phyloP scores from a whole-genome alignment of 2,329 filamentous ascomycete genomes.

The Acrodontium crateriforme region DNA sequence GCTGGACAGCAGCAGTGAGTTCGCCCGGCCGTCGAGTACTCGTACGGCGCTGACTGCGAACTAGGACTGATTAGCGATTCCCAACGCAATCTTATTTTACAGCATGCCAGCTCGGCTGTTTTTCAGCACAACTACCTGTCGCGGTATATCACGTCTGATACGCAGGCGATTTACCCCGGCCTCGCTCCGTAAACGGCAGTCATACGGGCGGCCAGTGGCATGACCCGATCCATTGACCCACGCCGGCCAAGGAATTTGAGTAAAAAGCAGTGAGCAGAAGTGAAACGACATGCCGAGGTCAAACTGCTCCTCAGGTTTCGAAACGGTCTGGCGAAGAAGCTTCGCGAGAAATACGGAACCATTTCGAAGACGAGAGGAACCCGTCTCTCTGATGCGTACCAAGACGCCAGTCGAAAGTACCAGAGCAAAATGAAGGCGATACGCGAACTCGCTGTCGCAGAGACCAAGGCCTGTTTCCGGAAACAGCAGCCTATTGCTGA shows the following conservation, averaged over 20 bases:
- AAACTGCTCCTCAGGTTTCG: neutral
- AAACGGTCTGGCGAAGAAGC: neutral
- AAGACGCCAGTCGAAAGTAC: too few species aligned
- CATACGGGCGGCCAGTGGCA: conserved; percentile 1
- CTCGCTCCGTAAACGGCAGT: conserved; percentile 3
- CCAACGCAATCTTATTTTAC: conserved; percentile 9
- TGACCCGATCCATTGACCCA: neutral
- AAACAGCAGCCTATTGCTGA: too few species aligned
- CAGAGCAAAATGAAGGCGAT: too few species aligned
- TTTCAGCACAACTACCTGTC: conserved; percentile 10
- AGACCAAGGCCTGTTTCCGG: too few species aligned
- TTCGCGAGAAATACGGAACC: too few species aligned
- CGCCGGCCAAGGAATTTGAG: neutral
- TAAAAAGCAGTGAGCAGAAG: neutral
- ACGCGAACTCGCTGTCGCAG: too few species aligned
- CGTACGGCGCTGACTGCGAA: neutral
- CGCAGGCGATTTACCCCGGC: conserved; percentile 6
- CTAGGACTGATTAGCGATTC: conserved; percentile 3
- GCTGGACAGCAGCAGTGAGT: conserved; percentile 9
- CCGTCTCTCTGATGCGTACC: too few species aligned
- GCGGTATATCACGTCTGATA: conserved; percentile 7
- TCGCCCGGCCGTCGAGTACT: neutral
- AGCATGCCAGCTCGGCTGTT: conserved; percentile 6
- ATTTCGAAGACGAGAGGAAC: too few species aligned
- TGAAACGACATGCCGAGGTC: neutral